Evolutionary conservation across 306 rosid genomes (phyloP).

Genomic region (Vachellia pachyceras): DNA sequence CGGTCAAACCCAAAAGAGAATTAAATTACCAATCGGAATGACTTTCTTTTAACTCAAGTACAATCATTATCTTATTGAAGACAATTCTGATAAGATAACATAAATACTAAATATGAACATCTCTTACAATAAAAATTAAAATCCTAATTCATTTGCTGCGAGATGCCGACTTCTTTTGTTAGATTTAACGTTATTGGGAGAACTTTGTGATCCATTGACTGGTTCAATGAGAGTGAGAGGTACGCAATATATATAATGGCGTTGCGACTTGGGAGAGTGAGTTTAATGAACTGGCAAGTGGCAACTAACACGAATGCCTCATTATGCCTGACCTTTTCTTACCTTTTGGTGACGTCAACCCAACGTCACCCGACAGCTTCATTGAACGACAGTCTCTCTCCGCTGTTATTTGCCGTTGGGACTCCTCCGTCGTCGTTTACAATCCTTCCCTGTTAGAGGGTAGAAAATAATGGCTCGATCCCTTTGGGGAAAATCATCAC

Average conservation of each 20-base stretch:
- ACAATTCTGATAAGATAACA: too few species aligned
- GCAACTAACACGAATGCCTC: neutral
- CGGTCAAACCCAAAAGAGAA: too few species aligned
- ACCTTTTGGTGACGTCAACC: constrained; percentile 28
- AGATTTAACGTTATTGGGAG: too few species aligned
- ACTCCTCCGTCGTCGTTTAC: neutral
- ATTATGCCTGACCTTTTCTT: constrained; percentile 30
- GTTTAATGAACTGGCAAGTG: neutral
- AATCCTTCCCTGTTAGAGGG: neutral
- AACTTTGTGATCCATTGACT: neutral
- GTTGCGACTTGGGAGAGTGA: neutral
- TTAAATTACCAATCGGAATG: too few species aligned
- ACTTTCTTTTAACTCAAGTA: too few species aligned
- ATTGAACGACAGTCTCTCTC: neutral
- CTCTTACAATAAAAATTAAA: too few species aligned
- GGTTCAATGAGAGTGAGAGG: neutral
- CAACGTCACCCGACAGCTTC: constrained; percentile 36
- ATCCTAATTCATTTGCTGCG: too few species aligned
- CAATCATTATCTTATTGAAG: too few species aligned
- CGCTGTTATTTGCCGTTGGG: neutral
- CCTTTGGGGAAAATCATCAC: neutral
- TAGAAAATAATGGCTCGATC: neutral
- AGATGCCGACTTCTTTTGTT: too few species aligned
- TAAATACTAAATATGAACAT: too few species aligned
- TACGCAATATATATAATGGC: neutral